These are phyloP conservation scores for Mortierella sp. DNA, from an alignment of 371 early-diverging fungal species.

Conservation along the genomic window DNA sequence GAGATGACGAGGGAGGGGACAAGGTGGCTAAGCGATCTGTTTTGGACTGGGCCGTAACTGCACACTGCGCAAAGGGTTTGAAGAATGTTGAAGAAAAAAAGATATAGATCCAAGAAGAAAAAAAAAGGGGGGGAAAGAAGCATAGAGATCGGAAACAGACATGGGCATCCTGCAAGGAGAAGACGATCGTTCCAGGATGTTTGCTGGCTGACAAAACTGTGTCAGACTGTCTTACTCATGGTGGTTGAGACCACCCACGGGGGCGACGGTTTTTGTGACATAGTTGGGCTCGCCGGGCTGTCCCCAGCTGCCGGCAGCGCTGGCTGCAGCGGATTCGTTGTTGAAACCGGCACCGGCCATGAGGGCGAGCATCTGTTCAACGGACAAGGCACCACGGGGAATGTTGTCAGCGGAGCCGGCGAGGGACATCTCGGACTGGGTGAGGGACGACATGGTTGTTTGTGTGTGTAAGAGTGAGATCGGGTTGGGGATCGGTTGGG, in stretches of 20 bases:
- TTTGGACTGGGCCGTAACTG: too few species aligned
- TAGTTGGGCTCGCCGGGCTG: slow-evolving; percentile 32
- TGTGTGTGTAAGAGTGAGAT: background rate
- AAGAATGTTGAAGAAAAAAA: background rate
- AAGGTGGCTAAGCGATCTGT: too few species aligned
- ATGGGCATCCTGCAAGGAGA: background rate
- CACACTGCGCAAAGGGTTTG: too few species aligned
- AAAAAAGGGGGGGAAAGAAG: background rate
- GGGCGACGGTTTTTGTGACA: slow-evolving; percentile 27
- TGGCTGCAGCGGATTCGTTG: slow-evolving; percentile 36
- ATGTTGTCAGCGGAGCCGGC: slow-evolving; percentile 31
- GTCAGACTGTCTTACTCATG: slow-evolving; percentile 19
- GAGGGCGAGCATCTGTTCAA: slow-evolving; percentile 50
- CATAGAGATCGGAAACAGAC: background rate
- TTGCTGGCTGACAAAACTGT: background rate
- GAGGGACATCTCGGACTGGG: slow-evolving; percentile 36
- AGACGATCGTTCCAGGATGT: background rate
- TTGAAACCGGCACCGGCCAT: slow-evolving; percentile 30
- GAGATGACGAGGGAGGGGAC: too few species aligned
- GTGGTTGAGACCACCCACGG: slow-evolving; percentile 44
- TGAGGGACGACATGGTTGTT: slow-evolving; percentile 43
- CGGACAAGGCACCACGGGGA: slow-evolving; percentile 37
- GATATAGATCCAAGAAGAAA: slow-evolving; percentile 1
- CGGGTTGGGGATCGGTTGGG: background rate
- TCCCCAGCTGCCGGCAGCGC: slow-evolving; percentile 30